phyloP scores from a whole-genome alignment of 2,329 filamentous ascomycete species.

The Calcarisporium arbuscula region DNA sequence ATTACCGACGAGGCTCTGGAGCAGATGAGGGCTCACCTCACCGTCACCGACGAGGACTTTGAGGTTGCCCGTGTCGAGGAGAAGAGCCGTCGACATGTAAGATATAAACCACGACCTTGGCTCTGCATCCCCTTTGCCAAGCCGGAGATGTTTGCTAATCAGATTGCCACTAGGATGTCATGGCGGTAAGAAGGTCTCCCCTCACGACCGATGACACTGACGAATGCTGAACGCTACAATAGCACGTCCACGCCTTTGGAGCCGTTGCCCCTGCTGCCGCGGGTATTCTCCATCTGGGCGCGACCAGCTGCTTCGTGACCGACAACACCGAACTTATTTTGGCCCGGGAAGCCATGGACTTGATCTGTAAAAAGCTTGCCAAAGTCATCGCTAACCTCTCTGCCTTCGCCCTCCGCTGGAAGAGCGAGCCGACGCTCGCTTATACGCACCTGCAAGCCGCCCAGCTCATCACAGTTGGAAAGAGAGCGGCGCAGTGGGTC shows the following conservation, averaged over 20 bases:
- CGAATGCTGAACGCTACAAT: conserved; percentile 20
- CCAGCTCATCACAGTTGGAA: conserved; percentile 57
- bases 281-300: conserved; percentile 74
- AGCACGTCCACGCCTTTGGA: conserved; percentile 69
- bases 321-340: conserved; percentile 77
- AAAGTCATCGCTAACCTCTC: conserved; percentile 71
- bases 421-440: conserved; percentile 64
- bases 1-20: conserved; percentile 71
- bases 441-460: conserved; percentile 70
- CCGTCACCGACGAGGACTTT: conserved; percentile 74
- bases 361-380: conserved; percentile 73
- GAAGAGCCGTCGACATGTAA: conserved; percentile 55
- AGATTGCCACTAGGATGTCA: conserved; percentile 36
- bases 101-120: conserved; percentile 1
- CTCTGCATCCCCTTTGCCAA: background rate
- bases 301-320: conserved; percentile 52
- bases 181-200: conserved; percentile 40
- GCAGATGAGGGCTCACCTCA: conserved; percentile 67
- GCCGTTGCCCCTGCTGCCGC: conserved; percentile 67
- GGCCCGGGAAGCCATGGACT: conserved; percentile 54
- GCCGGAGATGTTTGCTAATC: conserved; percentile 7
- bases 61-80: conserved; percentile 70
- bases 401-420: conserved; percentile 66
- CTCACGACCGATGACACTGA: background rate
- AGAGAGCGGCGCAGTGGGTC: conserved; percentile 62